Evolutionary conservation across 176 grass and related monocot genomes (phyloP).

Genomic region (Elymus sibiricus): DNA sequence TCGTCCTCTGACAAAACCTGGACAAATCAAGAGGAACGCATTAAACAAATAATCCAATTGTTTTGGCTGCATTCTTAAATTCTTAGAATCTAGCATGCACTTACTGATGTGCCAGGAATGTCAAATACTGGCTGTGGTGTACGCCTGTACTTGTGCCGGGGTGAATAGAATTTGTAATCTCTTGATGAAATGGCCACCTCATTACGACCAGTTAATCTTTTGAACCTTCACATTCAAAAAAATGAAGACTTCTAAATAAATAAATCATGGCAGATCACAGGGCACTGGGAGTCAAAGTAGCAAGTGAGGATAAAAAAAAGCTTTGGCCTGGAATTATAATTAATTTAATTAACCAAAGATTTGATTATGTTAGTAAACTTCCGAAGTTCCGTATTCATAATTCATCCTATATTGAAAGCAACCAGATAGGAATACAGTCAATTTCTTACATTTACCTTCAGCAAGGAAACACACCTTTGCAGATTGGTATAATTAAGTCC

Average conservation of each 20-base stretch:
- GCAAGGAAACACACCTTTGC: not conserved
- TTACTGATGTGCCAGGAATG: slow-evolving; percentile 58
- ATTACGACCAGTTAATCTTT: slow-evolving; percentile 73
- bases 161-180: slow-evolving; percentile 96
- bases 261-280: not conserved
- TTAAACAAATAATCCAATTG: not conserved
- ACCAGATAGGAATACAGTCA: not conserved
- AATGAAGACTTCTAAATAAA: not conserved
- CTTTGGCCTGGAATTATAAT: not conserved
- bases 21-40: slow-evolving; percentile 13
- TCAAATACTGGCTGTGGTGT: slow-evolving; percentile 49
- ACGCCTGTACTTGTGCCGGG: slow-evolving; percentile 73
- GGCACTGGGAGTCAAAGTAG: not conserved
- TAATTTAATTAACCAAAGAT: not conserved
- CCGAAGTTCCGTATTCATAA: not conserved
- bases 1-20: slow-evolving; percentile 61
- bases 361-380: not conserved
- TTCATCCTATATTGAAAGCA: not conserved
- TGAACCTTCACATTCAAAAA: slow-evolving; percentile 56
- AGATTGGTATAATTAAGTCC: not conserved
- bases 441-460: not conserved
- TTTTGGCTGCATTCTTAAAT: slow-evolving; percentile 3
- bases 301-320: not conserved
- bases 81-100: slow-evolving; percentile 22
- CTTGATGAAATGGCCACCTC: slow-evolving; percentile 60